Evolutionary conservation across 371 early-diverging fungal genomes (phyloP), one percentile per base, ranked within the genome.

Genomic region (Rhizopus microsporus): DNA sequence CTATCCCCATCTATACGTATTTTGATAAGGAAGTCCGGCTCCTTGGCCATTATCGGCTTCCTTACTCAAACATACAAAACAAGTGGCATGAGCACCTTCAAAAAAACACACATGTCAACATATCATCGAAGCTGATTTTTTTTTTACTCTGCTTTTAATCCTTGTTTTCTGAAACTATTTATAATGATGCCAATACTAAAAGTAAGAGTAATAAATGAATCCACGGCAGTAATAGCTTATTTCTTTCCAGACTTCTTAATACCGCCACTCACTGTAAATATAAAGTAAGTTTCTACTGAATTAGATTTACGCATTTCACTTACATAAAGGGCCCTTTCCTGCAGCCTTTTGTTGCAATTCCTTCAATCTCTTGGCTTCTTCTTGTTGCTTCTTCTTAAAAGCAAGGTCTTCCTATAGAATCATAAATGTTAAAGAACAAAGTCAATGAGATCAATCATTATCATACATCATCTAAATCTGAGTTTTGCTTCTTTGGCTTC

Each of bases 201-300:
- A 23, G 23, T 23, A 23, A 23, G 23, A 23, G 23, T 23, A 23
- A 23, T 23, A 23, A 23, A 23, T 23, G 23, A 23, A 23, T 23
- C 23, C 23, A 1, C 2, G 23, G 23, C 23, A 23, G 23, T 53
- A 15, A 13, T 45, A 8, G 9, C 23, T 82, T 87, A 87, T 83
- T 89, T 89, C 81, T 87, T 87, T 62, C 88, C 88, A 55, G 85
- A 85, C 82, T 89, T 89, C 77, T 89, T 89, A 67, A 89, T 89
- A 51, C 89, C 89, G 65, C 89, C 89, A 53, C 81, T 66, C 33
- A 82, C 84, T 84, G 60, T 43, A 52, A 10, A 51, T 38, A 49
- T 51, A 54, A 30, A 40, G 51, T 46, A n/a, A 39, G 33, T 42
- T 13, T 15, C 23, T 23, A 51, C 7, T 5, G 29, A 23, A 16